Evolutionary conservation across 441 rosid species (phyloP).

Genomic region (Syzygium syzygioides): DNA sequence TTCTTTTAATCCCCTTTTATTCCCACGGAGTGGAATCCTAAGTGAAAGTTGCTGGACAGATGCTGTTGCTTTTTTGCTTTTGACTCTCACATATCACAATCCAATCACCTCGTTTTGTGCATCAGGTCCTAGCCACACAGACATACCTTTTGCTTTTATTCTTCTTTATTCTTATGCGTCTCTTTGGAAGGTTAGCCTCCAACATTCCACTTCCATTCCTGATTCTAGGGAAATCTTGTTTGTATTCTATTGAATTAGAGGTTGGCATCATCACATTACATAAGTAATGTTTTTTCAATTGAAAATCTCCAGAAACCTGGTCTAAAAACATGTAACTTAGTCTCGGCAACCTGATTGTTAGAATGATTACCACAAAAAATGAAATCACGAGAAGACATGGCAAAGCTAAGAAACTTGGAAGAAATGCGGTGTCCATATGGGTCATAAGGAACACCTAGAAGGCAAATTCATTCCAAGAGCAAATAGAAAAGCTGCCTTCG

Average conservation of each 20-base stretch:
- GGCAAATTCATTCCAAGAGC: neutral
- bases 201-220: constrained; percentile 18
- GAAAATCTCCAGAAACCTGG: neutral
- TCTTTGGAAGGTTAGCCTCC: constrained; percentile 23
- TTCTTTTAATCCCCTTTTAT: neutral
- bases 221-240: constrained; percentile 3
- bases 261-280: neutral
- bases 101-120: neutral
- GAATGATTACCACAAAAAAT: neutral
- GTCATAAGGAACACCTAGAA: neutral
- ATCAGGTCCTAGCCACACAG: neutral
- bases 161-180: constrained; percentile 26
- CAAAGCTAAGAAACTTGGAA: neutral
- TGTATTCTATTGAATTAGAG: neutral
- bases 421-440: neutral
- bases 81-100: neutral
- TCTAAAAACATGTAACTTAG: neutral
- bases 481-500: neutral
- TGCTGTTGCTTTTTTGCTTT: neutral
- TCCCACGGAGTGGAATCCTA: constrained; percentile 18
- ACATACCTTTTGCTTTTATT: neutral
- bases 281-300: neutral
- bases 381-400: neutral
- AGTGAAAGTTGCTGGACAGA: constrained; percentile 12
- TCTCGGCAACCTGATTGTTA: neutral